Evolutionary conservation across 495 filamentous ascomycete species (phyloP).

Genomic region (Aspergillus wentii): DNA sequence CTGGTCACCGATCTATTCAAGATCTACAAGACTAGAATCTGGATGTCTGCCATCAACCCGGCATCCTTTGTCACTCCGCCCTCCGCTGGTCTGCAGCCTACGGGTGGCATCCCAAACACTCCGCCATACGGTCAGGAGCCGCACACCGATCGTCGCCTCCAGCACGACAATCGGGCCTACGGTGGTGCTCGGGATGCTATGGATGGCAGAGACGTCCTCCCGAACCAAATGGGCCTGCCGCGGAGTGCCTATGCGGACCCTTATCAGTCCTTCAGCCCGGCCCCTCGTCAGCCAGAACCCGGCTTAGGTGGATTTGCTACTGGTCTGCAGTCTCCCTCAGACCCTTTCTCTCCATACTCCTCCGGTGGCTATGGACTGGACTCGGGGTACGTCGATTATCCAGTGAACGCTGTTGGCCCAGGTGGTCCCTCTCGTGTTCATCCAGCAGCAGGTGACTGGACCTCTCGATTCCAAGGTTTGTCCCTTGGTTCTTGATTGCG

Average conservation of each 20-base stretch:
- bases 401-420: conserved; percentile 13
- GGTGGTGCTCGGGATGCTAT: conserved; percentile 20
- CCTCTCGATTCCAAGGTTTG: conserved; percentile 43
- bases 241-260: conserved; percentile 32
- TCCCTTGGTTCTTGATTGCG: conserved; percentile 48
- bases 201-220: conserved; percentile 28
- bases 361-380: conserved; percentile 30
- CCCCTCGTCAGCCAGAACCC: conserved; percentile 24
- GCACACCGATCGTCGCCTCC: conserved; percentile 28
- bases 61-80: conserved; percentile 88
- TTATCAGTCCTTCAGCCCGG: conserved; percentile 32
- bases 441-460: conserved; percentile 38
- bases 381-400: conserved; percentile 31
- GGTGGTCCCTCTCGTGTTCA: conserved; percentile 30
- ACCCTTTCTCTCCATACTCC: conserved; percentile 33
- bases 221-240: conserved; percentile 28
- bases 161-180: conserved; percentile 28
- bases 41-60: conserved; percentile 99
- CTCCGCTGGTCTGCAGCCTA: conserved; percentile 56
- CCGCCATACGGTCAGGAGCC: conserved; percentile 31
- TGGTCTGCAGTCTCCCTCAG: conserved; percentile 13
- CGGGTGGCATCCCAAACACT: conserved; percentile 20
- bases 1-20: conserved; percentile 97
- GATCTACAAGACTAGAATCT: conserved; percentile 97
- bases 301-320: conserved; percentile 17